Conservation (phyloP, 176 grass and related monocot genomes). For the Tillandsia fasciculata region DNA sequence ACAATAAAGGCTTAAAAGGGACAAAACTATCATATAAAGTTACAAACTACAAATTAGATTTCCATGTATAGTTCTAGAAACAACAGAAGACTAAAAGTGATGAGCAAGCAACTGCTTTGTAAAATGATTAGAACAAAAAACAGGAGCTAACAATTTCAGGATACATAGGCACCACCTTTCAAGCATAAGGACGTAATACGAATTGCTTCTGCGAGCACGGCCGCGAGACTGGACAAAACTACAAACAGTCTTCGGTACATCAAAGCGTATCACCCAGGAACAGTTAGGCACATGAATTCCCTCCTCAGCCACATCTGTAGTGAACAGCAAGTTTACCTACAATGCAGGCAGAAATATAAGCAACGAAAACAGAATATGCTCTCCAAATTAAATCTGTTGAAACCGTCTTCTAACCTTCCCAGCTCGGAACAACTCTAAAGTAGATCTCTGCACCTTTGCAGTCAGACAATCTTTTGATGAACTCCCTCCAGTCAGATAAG, state of each 20-base stretch:
- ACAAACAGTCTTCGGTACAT: slow-evolving; percentile 6
- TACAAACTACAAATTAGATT: slow-evolving; percentile 2
- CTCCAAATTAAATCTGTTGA: neutral
- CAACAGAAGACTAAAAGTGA: neutral
- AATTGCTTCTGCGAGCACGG: neutral
- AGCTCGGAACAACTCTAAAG: neutral
- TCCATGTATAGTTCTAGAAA: neutral
- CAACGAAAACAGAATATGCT: neutral
- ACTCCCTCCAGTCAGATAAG: slow-evolving; percentile 8
- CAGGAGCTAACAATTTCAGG: neutral
- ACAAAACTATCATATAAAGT: too few relatives aligned
- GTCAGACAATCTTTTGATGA: neutral
- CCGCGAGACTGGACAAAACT: slow-evolving; percentile 17
- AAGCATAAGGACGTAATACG: slow-evolving; percentile 1
- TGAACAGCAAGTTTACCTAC: slow-evolving; percentile 9
- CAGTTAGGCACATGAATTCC: slow-evolving; percentile 10
- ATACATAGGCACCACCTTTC: neutral
- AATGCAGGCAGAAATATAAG: neutral
- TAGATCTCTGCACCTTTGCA: neutral
- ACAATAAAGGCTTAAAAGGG: neutral
- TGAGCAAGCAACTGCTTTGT: neutral
- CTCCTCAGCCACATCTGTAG: slow-evolving; percentile 14
- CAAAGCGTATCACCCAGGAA: slow-evolving; percentile 10
- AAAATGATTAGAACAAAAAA: neutral
- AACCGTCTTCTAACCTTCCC: neutral